Base-by-base conservation (phyloP, 208 protist species). In the Crithidia expoeki region DNA sequence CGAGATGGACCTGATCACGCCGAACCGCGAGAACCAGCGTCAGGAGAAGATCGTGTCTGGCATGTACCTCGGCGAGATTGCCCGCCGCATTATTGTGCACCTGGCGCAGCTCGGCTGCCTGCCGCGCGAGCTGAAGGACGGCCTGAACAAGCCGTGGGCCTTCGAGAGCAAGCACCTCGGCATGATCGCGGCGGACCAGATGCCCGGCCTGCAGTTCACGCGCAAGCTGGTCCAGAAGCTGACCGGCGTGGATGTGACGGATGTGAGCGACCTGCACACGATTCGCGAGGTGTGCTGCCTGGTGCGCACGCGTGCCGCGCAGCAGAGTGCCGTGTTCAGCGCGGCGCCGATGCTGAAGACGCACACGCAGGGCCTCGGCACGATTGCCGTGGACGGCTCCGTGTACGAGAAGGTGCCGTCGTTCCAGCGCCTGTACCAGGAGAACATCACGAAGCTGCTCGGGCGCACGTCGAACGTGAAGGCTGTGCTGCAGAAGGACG, bases 31-130 rank as follows among this genome's bases (percentile, higher is more conserved):
- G 7, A 55, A 76, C 61, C 89, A 94, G 78, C 76, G 76, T 42
- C 86, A 92, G 70, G 93, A 97, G 85, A 97, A 97, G 85, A 71
- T 96, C 52, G 84, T 97, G 47, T 80, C 90, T n/a, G 93, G 93
- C 55, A 93, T 95, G 86, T 97, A 97, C 76, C 79, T 96, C 19
- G 93, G 93, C 32, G 93, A 97, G 75, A 79, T 97, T 53, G 49
- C 61, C 44, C 90, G 90, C 34, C 81, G 79, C 55, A 74, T 92
- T 30, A 74, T 94, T 32, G 67, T 90, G 59, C 67, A 83, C 55
- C 68, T 92, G n/a, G 53, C 75, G 17, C 46, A 81, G 47, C 34
- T n/a, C n/a, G n/a, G n/a, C n/a, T n/a, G n/a, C n/a, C n/a, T n/a
- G n/a, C n/a, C n/a, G n/a, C n/a, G n/a, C n/a, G n/a, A n/a, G n/a